phyloP scores from a whole-genome alignment of 2,329 filamentous ascomycete species.

The Pseudomassariella vexata region DNA sequence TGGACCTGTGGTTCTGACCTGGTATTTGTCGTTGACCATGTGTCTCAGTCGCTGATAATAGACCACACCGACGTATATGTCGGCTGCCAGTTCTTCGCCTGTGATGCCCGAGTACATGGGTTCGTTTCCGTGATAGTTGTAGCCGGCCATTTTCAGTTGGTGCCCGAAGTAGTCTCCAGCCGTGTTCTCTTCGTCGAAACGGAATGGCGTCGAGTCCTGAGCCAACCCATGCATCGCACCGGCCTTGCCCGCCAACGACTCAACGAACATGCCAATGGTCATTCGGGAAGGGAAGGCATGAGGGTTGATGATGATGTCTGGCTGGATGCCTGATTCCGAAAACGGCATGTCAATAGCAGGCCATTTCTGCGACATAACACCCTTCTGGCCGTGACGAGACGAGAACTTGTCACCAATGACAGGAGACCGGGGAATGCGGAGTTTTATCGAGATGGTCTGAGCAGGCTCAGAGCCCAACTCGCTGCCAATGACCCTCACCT shows the following conservation, averaged over 20 bases:
- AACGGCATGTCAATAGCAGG: slow-evolving; percentile 92
- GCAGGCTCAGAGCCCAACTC: slow-evolving; percentile 78
- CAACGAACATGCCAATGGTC: slow-evolving; percentile 99
- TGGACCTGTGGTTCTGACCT: slow-evolving; percentile 92
- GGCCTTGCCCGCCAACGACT: slow-evolving; percentile 92
- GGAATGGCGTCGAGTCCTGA: slow-evolving; percentile 92
- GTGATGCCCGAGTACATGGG: slow-evolving; percentile 98
- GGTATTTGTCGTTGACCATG: slow-evolving; percentile 99
- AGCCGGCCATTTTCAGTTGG: slow-evolving; percentile 89
- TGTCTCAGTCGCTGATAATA: slow-evolving; percentile 97
- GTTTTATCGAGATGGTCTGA: slow-evolving; percentile 87
- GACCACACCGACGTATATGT: slow-evolving; percentile 95
- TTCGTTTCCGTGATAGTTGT: slow-evolving; percentile 98
- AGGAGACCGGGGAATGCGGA: slow-evolving; percentile 82
- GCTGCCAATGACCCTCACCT: slow-evolving; percentile 83
- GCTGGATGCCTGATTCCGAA: slow-evolving; percentile 91
- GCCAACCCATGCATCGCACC: slow-evolving; percentile 92
- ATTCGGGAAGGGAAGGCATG: slow-evolving; percentile 99
- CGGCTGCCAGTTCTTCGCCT: slow-evolving; percentile 84
- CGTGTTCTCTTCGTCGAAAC: slow-evolving; percentile 86
- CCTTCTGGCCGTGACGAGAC: slow-evolving; percentile 96
- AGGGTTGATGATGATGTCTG: slow-evolving; percentile 97
- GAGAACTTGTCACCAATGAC: slow-evolving; percentile 99
- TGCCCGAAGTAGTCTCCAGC: slow-evolving; percentile 94
- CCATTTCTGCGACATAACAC: slow-evolving; percentile 95